Percentiles rank a stretch among this genome's conserved stretches.
These are phyloP conservation scores for Heteromeles arbutifolia DNA, from an alignment of 306 rosid species.

Conservation along the genomic window DNA sequence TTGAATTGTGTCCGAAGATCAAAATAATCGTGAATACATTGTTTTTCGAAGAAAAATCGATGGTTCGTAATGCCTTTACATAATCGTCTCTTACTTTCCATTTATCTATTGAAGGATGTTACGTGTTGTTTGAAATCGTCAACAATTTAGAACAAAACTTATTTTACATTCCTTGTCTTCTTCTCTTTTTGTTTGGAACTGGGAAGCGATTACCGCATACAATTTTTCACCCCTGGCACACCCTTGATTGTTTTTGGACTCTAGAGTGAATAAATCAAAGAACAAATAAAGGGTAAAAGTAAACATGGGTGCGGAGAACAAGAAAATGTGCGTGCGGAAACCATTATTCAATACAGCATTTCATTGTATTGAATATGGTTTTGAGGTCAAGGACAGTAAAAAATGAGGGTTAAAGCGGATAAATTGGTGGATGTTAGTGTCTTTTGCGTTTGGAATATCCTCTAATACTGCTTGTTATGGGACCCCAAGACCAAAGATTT, in stretches of 20 bases:
- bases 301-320: no score
- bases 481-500: not conserved
- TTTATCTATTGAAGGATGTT: not conserved
- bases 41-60: not conserved
- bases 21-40: not conserved
- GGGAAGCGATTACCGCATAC: no score
- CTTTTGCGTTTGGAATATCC: not conserved
- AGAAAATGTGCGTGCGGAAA: not conserved
- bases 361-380: no score
- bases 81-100: not conserved
- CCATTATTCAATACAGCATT: no score
- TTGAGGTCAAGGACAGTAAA: not conserved
- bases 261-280: no score
- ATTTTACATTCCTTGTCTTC: no score
- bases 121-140: no score
- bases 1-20: conserved; percentile 5
- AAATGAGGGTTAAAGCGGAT: not conserved
- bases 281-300: no score
- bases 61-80: not conserved
- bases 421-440: not conserved
- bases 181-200: no score
- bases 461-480: not conserved
- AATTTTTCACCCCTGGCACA: not conserved
- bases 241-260: not conserved
- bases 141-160: no score